phyloP scores from a whole-genome alignment of 257 asterid species.

The Leptodermis oblonga region DNA sequence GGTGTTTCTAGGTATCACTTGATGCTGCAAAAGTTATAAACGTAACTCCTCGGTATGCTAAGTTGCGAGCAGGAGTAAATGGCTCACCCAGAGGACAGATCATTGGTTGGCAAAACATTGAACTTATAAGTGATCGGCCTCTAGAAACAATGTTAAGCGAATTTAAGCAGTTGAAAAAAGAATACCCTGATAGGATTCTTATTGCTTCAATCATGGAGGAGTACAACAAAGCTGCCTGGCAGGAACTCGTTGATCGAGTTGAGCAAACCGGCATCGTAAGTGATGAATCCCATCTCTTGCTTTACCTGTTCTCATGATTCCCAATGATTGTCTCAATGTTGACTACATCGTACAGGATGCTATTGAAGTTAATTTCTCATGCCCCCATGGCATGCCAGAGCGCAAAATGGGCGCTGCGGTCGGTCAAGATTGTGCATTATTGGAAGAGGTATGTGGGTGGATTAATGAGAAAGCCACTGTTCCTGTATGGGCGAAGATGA shows the following conservation, averaged over 20 bases:
- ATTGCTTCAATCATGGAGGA: slow-evolving; percentile 98
- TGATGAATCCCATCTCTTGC: slow-evolving; percentile 13
- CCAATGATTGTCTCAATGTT: slow-evolving; percentile 14
- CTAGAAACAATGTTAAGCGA: slow-evolving; percentile 86
- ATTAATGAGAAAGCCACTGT: slow-evolving; percentile 81
- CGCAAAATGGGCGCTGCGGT: slow-evolving; percentile 98
- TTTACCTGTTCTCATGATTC: background rate
- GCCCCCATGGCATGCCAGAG: slow-evolving; percentile 99
- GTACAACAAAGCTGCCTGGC: slow-evolving; percentile 82
- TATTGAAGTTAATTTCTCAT: slow-evolving; percentile 80
- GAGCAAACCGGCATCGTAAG: slow-evolving; percentile 93
- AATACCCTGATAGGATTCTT: slow-evolving; percentile 87
- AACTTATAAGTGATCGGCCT: slow-evolving; percentile 92
- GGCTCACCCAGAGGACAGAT: slow-evolving; percentile 86
- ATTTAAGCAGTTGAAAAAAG: slow-evolving; percentile 76
- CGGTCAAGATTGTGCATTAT: slow-evolving; percentile 86
- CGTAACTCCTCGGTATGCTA: slow-evolving; percentile 96
- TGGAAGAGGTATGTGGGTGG: slow-evolving; percentile 95
- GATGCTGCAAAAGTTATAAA: slow-evolving; percentile 89
- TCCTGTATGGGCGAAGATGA: slow-evolving; percentile 99
- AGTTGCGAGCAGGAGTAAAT: slow-evolving; percentile 62
- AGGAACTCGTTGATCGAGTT: slow-evolving; percentile 81
- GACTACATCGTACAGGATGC: slow-evolving; percentile 56
- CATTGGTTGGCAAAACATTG: slow-evolving; percentile 94
- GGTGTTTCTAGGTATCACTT: slow-evolving; percentile 61